These are phyloP conservation scores for Phanerochaete carnosa DNA, from an alignment of 768 basidiomycete genomes.

Conservation along the genomic window DNA sequence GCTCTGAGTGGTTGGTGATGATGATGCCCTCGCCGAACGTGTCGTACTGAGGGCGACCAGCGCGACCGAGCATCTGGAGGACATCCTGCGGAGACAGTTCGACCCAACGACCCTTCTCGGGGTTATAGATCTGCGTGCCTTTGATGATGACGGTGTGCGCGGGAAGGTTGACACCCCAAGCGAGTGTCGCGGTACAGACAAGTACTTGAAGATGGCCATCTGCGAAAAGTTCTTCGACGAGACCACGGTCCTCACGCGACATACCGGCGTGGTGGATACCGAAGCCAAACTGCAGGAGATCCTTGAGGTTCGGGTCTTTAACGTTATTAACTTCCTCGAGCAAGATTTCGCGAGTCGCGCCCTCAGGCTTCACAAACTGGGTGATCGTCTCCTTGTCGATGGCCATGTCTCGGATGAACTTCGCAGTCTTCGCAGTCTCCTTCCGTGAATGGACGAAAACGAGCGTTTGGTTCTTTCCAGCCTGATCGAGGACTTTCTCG, in stretches of 20 bases:
- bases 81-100: conserved; percentile 96
- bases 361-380: conserved; percentile 92
- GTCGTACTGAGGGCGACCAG: conserved; percentile 96
- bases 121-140: conserved; percentile 99
- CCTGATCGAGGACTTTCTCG: conserved; percentile 95
- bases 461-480: conserved; percentile 84
- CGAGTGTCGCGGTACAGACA: conserved; percentile 95
- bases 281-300: conserved; percentile 93
- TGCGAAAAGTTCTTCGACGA: conserved; percentile 92
- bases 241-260: conserved; percentile 83
- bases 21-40: conserved; percentile 97
- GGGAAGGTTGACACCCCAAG: conserved; percentile 99
- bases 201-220: conserved; percentile 92
- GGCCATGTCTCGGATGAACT: conserved; percentile 90
- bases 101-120: conserved; percentile 97
- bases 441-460: conserved; percentile 99
- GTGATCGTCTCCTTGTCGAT: conserved; percentile 96
- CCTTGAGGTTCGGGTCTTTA: conserved; percentile 79
- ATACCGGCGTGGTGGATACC: conserved; percentile 98
- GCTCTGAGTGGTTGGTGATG: conserved; percentile 95
- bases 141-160: conserved; percentile 99
- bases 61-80: conserved; percentile 97
- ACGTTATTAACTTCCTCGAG: conserved; percentile 80
- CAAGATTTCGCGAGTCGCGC: conserved; percentile 87
- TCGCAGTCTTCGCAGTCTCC: conserved; percentile 96